A percentile compares a stretch with the other conserved stretches of the same genome.
Evolutionary conservation across 2,329 filamentous ascomycete genomes (phyloP).

Genomic region (Purpureocillium takamizusanense): DNA sequence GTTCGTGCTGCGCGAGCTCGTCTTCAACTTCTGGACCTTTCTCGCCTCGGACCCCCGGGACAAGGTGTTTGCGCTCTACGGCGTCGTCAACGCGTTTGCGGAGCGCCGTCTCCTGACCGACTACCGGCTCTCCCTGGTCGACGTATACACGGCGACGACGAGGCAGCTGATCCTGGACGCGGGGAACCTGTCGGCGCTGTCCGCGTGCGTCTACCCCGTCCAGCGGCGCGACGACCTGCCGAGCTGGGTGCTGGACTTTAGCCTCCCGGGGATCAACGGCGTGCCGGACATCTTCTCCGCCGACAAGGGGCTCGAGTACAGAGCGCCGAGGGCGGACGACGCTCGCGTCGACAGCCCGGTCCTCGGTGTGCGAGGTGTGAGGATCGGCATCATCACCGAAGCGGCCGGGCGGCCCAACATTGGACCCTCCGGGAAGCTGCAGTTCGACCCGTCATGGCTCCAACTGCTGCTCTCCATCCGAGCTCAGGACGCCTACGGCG

Average conservation of each 20-base stretch:
- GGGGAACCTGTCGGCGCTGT: conserved; percentile 9
- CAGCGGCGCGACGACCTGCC: conserved; percentile 7
- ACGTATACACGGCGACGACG: conserved; percentile 12
- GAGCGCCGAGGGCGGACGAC: conserved; percentile 2
- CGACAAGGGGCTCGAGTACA: conserved; percentile 10
- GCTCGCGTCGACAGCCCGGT: conserved; percentile 1
- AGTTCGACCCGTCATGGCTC: conserved; percentile 13
- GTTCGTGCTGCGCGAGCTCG: conserved; percentile 10
- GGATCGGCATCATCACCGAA: conserved; percentile 8
- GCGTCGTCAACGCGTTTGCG: conserved; percentile 13
- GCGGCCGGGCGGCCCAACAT: conserved; percentile 7
- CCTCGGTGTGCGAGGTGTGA: conserved; percentile 7
- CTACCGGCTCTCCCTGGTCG: conserved; percentile 11
- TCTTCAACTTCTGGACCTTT: conserved; percentile 14
- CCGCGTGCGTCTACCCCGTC: conserved; percentile 6
- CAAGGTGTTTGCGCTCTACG: conserved; percentile 15
- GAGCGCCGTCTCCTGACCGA: conserved; percentile 8
- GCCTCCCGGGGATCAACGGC: conserved; percentile 10
- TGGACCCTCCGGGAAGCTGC: conserved; percentile 9
- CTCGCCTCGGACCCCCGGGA: conserved; percentile 14
- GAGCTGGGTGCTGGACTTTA: conserved; percentile 15
- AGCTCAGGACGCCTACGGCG: background rate
- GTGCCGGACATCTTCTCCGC: conserved; percentile 11
- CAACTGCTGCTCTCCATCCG: conserved; percentile 11
- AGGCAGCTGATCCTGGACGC: conserved; percentile 11